Evolutionary conservation across 257 asterid genomes (phyloP), one percentile per base, ranked within the genome.

Genomic region (Anisodus acutangulus): DNA sequence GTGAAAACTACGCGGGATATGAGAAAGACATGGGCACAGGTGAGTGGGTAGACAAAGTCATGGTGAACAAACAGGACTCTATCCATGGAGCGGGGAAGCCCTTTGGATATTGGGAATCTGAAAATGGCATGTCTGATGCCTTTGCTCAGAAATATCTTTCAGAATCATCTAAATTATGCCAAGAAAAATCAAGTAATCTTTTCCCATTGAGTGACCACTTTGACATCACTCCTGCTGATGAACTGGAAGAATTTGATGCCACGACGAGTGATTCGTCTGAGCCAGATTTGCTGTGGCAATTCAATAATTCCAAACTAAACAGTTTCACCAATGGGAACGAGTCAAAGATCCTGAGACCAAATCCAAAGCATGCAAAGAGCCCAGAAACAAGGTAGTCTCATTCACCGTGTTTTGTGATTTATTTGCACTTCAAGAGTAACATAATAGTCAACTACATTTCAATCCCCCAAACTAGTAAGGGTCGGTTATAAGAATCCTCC

Each of bases 21-120:
- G 98, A 93, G 43, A 89, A 88, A 88, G 98, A 94, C 82, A 83
- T 87, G 57, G 88, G 91, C 86, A 84, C 94, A 2, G 97, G 95
- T 54, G 99, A 92, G 86, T 96, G 99, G 99, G 97, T 94, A 78
- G 99, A 96, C 92, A 96, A 96, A 89, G 92, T 91, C 82, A 96
- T 96, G 99, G 98, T 96, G 85, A 94, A 94, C 93, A 94, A 89
- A 91, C 95, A 90, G 87, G 97, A 93, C 63, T 82, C 88, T 3
- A 16, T 79, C 22, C 53, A 81, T 39, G 90, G 90, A 31, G 83
- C 83, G 17, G 89, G 83, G 81, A 91, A 84, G 83, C 90, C 94
- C 0, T 70, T 86, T 15, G 83, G 68, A 54, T 85, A 85, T 62
- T 87, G 92, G 93, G 88, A 81, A 84, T 86, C 88, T 22, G 87